These are phyloP conservation scores for Pisolithus orientalis DNA, from an alignment of 768 basidiomycete genomes.

Conservation along the genomic window DNA sequence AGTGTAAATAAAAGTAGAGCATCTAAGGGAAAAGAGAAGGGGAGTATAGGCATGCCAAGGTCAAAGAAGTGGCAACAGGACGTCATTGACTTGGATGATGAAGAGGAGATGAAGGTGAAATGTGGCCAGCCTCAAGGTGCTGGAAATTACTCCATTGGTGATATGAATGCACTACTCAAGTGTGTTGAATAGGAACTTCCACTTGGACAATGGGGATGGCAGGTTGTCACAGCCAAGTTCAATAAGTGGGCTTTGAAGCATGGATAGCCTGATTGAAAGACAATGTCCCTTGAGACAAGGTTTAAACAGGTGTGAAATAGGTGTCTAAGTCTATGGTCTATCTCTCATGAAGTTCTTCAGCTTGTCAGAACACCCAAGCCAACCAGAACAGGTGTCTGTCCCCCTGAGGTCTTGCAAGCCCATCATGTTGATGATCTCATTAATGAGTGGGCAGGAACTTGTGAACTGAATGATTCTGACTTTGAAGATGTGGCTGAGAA, in stretches of 20 bases:
- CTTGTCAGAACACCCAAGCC: conserved; percentile 21
- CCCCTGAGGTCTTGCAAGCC: conserved; percentile 17
- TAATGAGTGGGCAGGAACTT: conserved; percentile 15
- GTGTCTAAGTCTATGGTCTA: not conserved
- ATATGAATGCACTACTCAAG: not conserved
- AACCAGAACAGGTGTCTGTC: conserved; percentile 17
- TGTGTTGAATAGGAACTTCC: not conserved
- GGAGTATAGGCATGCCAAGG: not conserved
- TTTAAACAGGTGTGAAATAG: conserved; percentile 17
- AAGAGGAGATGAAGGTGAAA: not conserved
- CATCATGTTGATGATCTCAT: conserved; percentile 22
- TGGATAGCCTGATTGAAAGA: not conserved
- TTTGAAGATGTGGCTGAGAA: conserved; percentile 2
- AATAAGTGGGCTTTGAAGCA: not conserved
- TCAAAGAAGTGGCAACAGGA: not conserved
- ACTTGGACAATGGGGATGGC: conserved; percentile 1
- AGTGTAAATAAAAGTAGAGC: not conserved
- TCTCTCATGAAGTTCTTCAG: not conserved
- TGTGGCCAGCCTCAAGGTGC: not conserved
- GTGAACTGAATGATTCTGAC: conserved; percentile 18
- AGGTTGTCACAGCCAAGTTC: not conserved
- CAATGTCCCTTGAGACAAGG: conserved; percentile 13
- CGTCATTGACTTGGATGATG: not conserved
- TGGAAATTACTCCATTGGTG: not conserved
- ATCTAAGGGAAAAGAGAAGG: conserved; percentile 2